Conservation (phyloP, 108 stramenopile genomes). For the Skeletonema costatum region DNA sequence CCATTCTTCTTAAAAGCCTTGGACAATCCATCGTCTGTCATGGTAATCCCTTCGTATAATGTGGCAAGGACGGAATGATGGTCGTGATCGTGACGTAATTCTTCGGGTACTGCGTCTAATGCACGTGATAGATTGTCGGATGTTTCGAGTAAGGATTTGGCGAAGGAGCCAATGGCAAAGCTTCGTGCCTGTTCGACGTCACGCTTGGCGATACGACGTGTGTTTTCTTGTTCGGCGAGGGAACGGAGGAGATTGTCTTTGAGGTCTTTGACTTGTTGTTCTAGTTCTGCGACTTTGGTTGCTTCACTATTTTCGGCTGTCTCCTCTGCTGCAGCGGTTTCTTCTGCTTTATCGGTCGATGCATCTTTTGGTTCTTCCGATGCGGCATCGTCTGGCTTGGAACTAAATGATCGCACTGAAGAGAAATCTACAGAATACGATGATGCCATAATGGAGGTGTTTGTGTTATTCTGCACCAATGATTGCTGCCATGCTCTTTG, state of each 20-base stretch:
- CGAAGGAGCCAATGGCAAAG: constrained; percentile 89
- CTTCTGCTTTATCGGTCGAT: neutral
- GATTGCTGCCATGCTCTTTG: constrained; percentile 9
- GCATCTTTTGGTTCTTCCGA: neutral
- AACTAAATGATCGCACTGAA: constrained; percentile 21
- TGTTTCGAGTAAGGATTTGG: constrained; percentile 88
- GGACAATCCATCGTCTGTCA: constrained; percentile 87
- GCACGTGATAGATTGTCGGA: constrained; percentile 93
- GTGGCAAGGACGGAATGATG: constrained; percentile 53
- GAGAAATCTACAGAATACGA: neutral
- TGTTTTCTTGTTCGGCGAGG: constrained; percentile 97
- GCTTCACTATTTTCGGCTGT: neutral
- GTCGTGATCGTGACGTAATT: constrained; percentile 49
- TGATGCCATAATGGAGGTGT: neutral
- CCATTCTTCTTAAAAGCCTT: constrained; percentile 91
- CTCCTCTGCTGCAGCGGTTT: constrained; percentile 14
- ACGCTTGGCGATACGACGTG: constrained; percentile 87
- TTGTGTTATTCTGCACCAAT: neutral
- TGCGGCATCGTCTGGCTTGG: constrained; percentile 17
- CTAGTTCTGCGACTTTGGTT: constrained; percentile 44
- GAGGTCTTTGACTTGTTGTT: constrained; percentile 68
- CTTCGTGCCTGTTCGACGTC: constrained; percentile 87
- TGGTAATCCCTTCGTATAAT: constrained; percentile 89
- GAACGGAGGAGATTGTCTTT: constrained; percentile 85
- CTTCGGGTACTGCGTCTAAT: constrained; percentile 71